Evolutionary conservation across 1,284 basidiomycete species (phyloP).

Genomic region (Leccinum cinnamomeum): DNA sequence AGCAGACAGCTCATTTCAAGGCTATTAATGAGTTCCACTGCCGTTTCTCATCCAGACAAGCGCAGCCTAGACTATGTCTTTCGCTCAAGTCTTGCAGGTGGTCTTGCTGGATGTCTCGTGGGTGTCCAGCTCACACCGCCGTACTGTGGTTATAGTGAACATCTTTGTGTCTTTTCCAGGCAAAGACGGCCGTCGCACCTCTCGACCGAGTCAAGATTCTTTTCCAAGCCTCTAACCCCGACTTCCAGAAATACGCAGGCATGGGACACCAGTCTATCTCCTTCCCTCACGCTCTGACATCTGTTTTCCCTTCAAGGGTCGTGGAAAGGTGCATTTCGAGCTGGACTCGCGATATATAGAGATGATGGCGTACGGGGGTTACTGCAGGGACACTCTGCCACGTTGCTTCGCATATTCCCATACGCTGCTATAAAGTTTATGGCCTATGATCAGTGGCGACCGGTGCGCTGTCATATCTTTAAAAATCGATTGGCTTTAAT

Average conservation of each 20-base stretch:
- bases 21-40: slow-evolving; percentile 32
- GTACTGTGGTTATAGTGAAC: slow-evolving; percentile 10
- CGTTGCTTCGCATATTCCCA: slow-evolving; percentile 84
- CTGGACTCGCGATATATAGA: slow-evolving; percentile 78
- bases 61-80: slow-evolving; percentile 75
- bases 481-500: too few species aligned
- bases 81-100: slow-evolving; percentile 86
- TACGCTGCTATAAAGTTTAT: slow-evolving; percentile 97
- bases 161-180: slow-evolving; percentile 46
- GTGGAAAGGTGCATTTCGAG: slow-evolving; percentile 84
- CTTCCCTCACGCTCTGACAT: slow-evolving; percentile 1
- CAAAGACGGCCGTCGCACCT: slow-evolving; percentile 96
- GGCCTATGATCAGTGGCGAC: slow-evolving; percentile 84
- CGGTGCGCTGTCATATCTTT: slow-evolving; percentile 56
- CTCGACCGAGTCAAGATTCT: slow-evolving; percentile 98
- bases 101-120: slow-evolving; percentile 91
- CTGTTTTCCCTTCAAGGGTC: slow-evolving; percentile 49
- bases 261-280: slow-evolving; percentile 22
- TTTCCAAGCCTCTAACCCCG: slow-evolving; percentile 96
- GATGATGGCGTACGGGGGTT: slow-evolving; percentile 78
- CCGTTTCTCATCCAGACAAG: slow-evolving; percentile 54
- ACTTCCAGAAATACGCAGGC: slow-evolving; percentile 94
- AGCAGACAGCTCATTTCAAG: not conserved
- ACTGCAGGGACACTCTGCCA: slow-evolving; percentile 95
- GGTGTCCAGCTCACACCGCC: slow-evolving; percentile 38